These are phyloP conservation scores for Colletotrichum somersetense DNA, from an alignment of 2,329 filamentous ascomycete genomes.

Conservation along the genomic window DNA sequence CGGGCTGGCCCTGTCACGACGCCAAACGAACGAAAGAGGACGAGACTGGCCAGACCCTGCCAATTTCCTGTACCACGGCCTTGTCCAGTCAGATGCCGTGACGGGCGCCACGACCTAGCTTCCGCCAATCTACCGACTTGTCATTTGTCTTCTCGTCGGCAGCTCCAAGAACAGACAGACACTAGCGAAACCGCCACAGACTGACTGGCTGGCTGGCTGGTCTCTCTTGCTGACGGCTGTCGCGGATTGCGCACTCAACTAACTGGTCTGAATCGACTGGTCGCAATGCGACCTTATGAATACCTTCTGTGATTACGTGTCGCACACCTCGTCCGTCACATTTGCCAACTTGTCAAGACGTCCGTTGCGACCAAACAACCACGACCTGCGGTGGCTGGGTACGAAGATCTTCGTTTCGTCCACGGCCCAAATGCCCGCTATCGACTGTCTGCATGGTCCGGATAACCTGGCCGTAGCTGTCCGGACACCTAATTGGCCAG, in stretches of 20 bases:
- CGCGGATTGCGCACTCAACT: slow-evolving; percentile 5
- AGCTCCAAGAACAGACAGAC: not conserved
- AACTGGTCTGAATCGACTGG: slow-evolving; percentile 1
- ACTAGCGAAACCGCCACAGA: slow-evolving; percentile 17
- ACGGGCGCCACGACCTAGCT: slow-evolving; percentile 25
- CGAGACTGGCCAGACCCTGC: slow-evolving; percentile 22
- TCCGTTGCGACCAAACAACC: slow-evolving; percentile 19
- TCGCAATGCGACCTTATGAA: not conserved
- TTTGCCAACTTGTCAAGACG: slow-evolving; percentile 15
- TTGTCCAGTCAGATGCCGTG: slow-evolving; percentile 10
- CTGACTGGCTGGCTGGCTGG: not conserved
- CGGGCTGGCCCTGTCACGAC: slow-evolving; percentile 23
- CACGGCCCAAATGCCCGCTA: slow-evolving; percentile 37
- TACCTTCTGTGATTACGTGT: not conserved
- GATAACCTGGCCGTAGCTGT: slow-evolving; percentile 21
- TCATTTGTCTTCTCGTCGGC: slow-evolving; percentile 2
- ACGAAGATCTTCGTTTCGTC: slow-evolving; percentile 36
- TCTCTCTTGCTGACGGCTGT: slow-evolving; percentile 22
- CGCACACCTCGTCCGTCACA: slow-evolving; percentile 21
- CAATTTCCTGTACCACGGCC: slow-evolving; percentile 18
- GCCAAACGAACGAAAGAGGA: not conserved
- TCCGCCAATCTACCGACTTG: slow-evolving; percentile 15
- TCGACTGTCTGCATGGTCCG: slow-evolving; percentile 38
- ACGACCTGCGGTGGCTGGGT: slow-evolving; percentile 32
- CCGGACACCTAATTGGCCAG: slow-evolving; percentile 35